Conservation (phyloP, 345 rosid genomes). For the Viola odorata region DNA sequence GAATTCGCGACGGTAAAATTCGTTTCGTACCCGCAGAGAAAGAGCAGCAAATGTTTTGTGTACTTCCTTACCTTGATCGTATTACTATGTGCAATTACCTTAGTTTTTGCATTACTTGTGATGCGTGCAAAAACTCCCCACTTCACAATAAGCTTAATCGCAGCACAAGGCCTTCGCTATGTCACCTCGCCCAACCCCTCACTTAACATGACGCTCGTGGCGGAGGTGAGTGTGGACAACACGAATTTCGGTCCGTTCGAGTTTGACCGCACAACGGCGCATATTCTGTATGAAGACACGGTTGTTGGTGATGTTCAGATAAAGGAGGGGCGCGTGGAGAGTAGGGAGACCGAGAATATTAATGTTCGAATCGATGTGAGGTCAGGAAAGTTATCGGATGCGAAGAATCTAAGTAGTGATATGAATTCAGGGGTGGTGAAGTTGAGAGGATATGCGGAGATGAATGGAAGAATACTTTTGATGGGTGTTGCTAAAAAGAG, state of each 20-base stretch:
- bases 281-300: slow-evolving; percentile 23
- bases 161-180: slow-evolving; percentile 15
- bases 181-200: slow-evolving; percentile 23
- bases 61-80: slow-evolving; percentile 27
- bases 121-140: slow-evolving; percentile 34
- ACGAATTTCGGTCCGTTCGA: slow-evolving; percentile 43
- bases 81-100: background rate
- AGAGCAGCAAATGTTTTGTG: slow-evolving; percentile 40
- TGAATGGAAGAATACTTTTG: slow-evolving; percentile 39
- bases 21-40: background rate
- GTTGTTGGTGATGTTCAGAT: slow-evolving; percentile 34
- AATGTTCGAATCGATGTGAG: slow-evolving; percentile 30
- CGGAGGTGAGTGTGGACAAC: slow-evolving; percentile 36
- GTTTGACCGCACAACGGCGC: slow-evolving; percentile 20
- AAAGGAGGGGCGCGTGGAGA: slow-evolving; percentile 24
- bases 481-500: slow-evolving; percentile 23
- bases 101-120: slow-evolving; percentile 29
- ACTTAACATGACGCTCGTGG: slow-evolving; percentile 33
- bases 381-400: slow-evolving; percentile 23
- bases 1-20: slow-evolving; percentile 9
- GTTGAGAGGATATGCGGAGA: slow-evolving; percentile 28
- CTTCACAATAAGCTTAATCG: slow-evolving; percentile 15
- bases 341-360: slow-evolving; percentile 30
- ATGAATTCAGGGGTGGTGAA: slow-evolving; percentile 36
- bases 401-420: slow-evolving; percentile 24